Base-by-base conservation (phyloP, 192 early-diverging fungal genomes). In the Umbelopsis sp. region DNA sequence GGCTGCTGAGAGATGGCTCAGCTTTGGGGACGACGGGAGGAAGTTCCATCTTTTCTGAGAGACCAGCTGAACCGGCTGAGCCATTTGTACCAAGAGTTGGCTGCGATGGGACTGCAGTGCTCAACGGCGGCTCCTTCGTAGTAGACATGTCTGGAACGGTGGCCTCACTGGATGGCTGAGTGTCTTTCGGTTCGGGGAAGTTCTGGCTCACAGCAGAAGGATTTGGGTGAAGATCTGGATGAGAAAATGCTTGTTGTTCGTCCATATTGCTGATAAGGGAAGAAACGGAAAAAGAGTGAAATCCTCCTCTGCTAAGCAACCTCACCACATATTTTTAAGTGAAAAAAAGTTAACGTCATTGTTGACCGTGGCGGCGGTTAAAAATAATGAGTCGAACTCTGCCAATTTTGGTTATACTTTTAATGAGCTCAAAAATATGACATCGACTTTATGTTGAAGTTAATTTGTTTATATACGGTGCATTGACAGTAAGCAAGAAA, bases 281-380 rank as follows among this genome's bases (percentile, higher is more conserved):
- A 61, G 55, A n/a, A 61, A 61, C 27, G 55, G 27, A 35, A 35
- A 35, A 27, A 61, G 21, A 61, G 15, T 13, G 15, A 13, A 61
- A 30, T n/a, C 12, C 55, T 35, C 51, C n/a, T 25, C 30, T 30
- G 37, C 37, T 6, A 41, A 41, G 0, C 37, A 1, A 10, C 37
- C 10, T 10, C 5, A 41, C 37, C 5, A 41, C 37, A 41, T 37
- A 35, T 61, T 52, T 52, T 52, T 52, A 21, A 21, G 25, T 25
- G 22, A 12, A 25, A 25, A 25, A 52, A 52, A 52, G 33, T 61
- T 35, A 61, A 61, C 55, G 55, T 61, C 55, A 61, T 61, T 61
- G 27, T 61, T 52, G 51, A 6, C 37, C 37, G 6, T 10, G 5
- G 21, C 55, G 55, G 55, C 30, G 55, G 5, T 61, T 61, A n/a